Percentiles rank a stretch among this genome's conserved stretches.
Conservation (phyloP, 306 rosid genomes). For the Corylus heterophylla region DNA sequence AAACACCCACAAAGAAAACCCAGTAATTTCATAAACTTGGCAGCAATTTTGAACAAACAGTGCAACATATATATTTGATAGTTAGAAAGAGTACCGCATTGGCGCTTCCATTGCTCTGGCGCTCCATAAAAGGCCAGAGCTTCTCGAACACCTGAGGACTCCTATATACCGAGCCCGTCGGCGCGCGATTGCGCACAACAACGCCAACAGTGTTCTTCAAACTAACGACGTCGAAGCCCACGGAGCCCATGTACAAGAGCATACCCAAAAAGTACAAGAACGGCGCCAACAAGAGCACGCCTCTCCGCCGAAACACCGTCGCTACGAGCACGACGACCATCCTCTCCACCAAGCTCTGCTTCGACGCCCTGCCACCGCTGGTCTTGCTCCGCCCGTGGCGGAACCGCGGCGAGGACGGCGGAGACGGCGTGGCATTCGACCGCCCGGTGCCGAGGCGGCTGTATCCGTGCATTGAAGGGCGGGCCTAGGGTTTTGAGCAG, state of each 20-base stretch:
- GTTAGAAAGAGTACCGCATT: slow-evolving; percentile 51
- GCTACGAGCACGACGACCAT: slow-evolving; percentile 55
- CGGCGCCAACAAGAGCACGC: slow-evolving; percentile 84
- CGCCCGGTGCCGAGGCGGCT: slow-evolving; percentile 62
- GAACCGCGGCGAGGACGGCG: slow-evolving; percentile 72
- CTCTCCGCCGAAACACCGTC: slow-evolving; percentile 68
- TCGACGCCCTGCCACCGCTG: slow-evolving; percentile 23
- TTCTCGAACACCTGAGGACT: slow-evolving; percentile 80
- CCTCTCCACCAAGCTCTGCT: slow-evolving; percentile 59
- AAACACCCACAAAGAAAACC: neutral
- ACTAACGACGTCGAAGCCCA: slow-evolving; percentile 68
- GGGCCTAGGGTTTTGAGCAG: slow-evolving; percentile 2
- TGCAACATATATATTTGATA: neutral
- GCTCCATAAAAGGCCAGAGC: slow-evolving; percentile 81
- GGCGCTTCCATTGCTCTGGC: slow-evolving; percentile 43
- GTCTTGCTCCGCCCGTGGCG: slow-evolving; percentile 66
- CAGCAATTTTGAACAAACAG: neutral
- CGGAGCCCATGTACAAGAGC: slow-evolving; percentile 85
- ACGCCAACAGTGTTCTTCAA: slow-evolving; percentile 56
- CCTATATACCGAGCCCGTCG: slow-evolving; percentile 74
- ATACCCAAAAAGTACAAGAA: slow-evolving; percentile 81
- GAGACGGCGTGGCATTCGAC: slow-evolving; percentile 50
- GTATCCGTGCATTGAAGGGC: slow-evolving; percentile 62
- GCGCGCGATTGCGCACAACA: slow-evolving; percentile 57
- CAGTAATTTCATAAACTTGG: neutral